Evolutionary conservation across 495 filamentous ascomycete species (phyloP), one percentile per base, ranked within the genome.

Genomic region (Venustampulla echinocandica): DNA sequence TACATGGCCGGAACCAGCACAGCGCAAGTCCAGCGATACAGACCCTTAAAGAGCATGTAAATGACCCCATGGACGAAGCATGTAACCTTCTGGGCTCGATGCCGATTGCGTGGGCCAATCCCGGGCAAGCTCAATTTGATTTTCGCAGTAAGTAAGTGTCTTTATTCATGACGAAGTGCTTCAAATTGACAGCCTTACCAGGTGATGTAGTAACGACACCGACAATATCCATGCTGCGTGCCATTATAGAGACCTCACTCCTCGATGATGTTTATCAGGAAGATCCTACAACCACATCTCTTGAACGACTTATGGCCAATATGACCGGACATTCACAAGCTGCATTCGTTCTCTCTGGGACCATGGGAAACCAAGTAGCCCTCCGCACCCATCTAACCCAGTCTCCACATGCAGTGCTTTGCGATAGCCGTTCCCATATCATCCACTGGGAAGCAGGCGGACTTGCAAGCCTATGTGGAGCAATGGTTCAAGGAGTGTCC

Each of bases 191-290:
- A n/a, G n/a, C n/a, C n/a, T n/a, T n/a, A n/a, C n/a, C n/a, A n/a
- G n/a, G n/a, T n/a, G n/a, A n/a, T n/a, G n/a, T n/a, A n/a, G 77
- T 88, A 64, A 96, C 90, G 2, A 87, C 85, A 1, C 89, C 90
- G 1, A 93, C 86, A 33, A 33, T 70, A 3, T 71, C 79, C 6
- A 94, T 94, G 87, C 80, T 95, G 13, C 63, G 70, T 32, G 70
- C 77, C 1, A 74, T 84, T 49, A 58, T 71, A 46, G 61, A 62
- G 2, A 68, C 73, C 39, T 76, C 75, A 2, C 64, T 87, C 24
- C 62, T 79, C 20, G 89, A 95, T 60, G 88, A 94, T 52, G 86
- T 94, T 45, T 89, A 88, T 61, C 52, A 69, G 32, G 85, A 90
- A 61, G 89, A 93, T 61, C 71, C 76, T 0, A 85, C 84, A 0